Conservation (phyloP, 176 grass and related monocot genomes). For the Phoenix dactylifera region DNA sequence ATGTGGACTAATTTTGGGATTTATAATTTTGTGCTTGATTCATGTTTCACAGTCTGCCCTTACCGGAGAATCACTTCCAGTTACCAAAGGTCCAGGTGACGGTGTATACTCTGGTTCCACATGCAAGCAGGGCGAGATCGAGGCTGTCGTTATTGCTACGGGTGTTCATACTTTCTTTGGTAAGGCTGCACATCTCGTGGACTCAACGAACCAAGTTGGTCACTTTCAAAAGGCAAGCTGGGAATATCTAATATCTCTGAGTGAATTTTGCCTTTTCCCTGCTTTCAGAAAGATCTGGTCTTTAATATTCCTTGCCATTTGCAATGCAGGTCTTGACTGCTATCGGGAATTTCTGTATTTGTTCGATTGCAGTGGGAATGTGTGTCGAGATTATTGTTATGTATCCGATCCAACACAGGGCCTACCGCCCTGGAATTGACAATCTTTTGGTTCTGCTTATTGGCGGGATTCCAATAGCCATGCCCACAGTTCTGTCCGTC, state of each 20-base stretch:
- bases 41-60: constrained; percentile 42
- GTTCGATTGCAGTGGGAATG: constrained; percentile 64
- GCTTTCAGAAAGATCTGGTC: no score
- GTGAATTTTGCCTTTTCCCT: not conserved
- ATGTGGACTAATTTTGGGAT: no score
- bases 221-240: constrained; percentile 68
- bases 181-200: constrained; percentile 75
- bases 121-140: constrained; percentile 63
- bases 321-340: constrained; percentile 49
- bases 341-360: constrained; percentile 76
- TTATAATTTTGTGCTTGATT: not conserved
- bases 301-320: not conserved
- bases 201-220: constrained; percentile 74
- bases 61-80: constrained; percentile 61
- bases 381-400: constrained; percentile 69
- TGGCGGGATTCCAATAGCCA: constrained; percentile 78
- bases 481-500: constrained; percentile 69
- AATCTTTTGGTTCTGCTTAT: constrained; percentile 73
- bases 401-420: constrained; percentile 62
- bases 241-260: not conserved
- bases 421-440: constrained; percentile 58
- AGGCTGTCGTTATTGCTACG: constrained; percentile 67
- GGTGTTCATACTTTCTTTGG: constrained; percentile 85
- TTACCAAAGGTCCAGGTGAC: constrained; percentile 60
- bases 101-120: constrained; percentile 80